phyloP scores from a whole-genome alignment of 2,329 filamentous ascomycete genomes.

The Penicillium hesseltinei region DNA sequence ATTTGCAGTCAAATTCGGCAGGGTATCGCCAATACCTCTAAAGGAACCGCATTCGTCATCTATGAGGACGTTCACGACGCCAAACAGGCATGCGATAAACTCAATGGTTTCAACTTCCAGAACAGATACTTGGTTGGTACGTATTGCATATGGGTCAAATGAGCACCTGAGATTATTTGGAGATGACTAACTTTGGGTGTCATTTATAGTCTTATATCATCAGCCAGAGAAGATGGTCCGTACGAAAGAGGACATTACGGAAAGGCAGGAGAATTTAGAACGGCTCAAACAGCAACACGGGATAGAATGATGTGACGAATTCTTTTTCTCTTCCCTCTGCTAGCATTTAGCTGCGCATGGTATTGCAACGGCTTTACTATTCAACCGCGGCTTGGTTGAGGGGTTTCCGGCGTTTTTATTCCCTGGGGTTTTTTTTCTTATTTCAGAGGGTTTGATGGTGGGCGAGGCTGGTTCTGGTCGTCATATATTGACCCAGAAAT shows the following conservation, averaged over 20 bases:
- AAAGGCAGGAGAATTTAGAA: slow-evolving; percentile 95
- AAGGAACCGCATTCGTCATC: slow-evolving; percentile 97
- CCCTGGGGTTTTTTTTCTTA: slow-evolving; percentile 34
- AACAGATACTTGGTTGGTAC: slow-evolving; percentile 96
- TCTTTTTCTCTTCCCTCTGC: slow-evolving; percentile 35
- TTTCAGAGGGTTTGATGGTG: slow-evolving; percentile 30
- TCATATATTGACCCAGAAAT: slow-evolving; percentile 10
- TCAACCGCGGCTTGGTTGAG: slow-evolving; percentile 37
- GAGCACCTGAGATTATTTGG: background rate
- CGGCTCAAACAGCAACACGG: slow-evolving; percentile 96
- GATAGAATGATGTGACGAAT: slow-evolving; percentile 74
- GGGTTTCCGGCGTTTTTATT: slow-evolving; percentile 43
- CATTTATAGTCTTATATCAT: slow-evolving; percentile 63
- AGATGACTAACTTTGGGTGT: background rate
- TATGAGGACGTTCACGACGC: slow-evolving; percentile 99
- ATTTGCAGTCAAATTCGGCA: slow-evolving; percentile 85
- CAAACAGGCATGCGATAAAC: slow-evolving; percentile 97
- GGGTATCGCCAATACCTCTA: slow-evolving; percentile 94
- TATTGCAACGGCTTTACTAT: slow-evolving; percentile 29
- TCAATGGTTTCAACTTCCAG: slow-evolving; percentile 99
- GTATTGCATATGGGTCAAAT: slow-evolving; percentile 40
- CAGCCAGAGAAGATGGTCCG: slow-evolving; percentile 77
- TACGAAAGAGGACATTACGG: slow-evolving; percentile 89
- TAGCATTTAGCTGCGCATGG: slow-evolving; percentile 33
- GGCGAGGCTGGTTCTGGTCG: slow-evolving; percentile 17